Evolutionary conservation across 352 stramenopile genomes (phyloP), one percentile per base, ranked within the genome.

Genomic region (Phytophthora sp.): DNA sequence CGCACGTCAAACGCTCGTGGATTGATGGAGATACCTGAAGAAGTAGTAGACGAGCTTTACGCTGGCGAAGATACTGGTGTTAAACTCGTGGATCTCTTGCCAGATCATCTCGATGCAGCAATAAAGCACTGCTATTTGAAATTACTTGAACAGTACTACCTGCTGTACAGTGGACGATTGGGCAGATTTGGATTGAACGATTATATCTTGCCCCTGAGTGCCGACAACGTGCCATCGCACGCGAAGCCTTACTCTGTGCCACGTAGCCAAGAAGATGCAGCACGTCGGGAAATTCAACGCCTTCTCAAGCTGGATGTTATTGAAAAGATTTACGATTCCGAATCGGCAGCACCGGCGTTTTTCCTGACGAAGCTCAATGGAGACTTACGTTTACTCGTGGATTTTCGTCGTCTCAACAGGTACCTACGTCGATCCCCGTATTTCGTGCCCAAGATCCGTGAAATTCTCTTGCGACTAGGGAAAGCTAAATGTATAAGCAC

Each of bases 71-170:
- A 34, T 4, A 15, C 11, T 11, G 20, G 0, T 5, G 15, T 60
- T 1, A n/a, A 30, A 17, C 38, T 39, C 1, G 21, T 11, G 4
- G 38, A 60, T 35, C 21, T 60, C 0, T 8, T 51, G 13, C 38
- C 52, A 0, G 1, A 44, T n/a, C 17, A 60, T 11, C 15, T 60
- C 0, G 51, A 59, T 2, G 9, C 26, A 20, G 38, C 51, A 3
- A 4, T 62, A n/a, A 3, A 38, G 12, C 54, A 62, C 7, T 50
- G 26, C 18, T 62, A 62, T 17, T 11, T 62, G 2, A 54, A 62
- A 20, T 2, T 53, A 2, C 34, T 62, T 1, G 24, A 54, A 21
- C 32, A 62, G 28, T 62, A 46, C 20, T 9, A 11, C 1, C 28
- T 51, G 34, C 2, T 60, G 4, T 62, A 49, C 18, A 42, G 7